These are phyloP conservation scores for Fagus sylvatica DNA, from an alignment of 306 rosid species.

Conservation along the genomic window DNA sequence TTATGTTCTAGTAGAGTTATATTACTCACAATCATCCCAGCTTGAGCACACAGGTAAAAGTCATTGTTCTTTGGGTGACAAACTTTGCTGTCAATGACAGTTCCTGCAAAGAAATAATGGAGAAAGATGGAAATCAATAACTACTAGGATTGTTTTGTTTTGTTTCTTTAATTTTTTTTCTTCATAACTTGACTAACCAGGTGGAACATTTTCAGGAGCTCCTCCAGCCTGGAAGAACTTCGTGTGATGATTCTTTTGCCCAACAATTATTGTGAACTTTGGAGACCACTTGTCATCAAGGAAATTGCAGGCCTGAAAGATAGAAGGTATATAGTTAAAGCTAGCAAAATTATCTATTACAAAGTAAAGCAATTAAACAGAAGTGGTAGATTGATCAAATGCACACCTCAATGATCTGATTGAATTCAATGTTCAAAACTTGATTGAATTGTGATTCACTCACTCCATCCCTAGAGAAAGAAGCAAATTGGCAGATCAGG, in stretches of 20 bases:
- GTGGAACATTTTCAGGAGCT: conserved; percentile 31
- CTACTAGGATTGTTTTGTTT: not conserved
- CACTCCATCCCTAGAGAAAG: conserved; percentile 42
- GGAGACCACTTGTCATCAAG: conserved; percentile 34
- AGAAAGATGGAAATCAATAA: not conserved
- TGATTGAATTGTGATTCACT: conserved; percentile 49
- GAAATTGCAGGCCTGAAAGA: conserved; percentile 36
- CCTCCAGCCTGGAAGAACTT: conserved; percentile 28
- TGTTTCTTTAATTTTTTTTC: not conserved
- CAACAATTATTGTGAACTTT: conserved; percentile 42
- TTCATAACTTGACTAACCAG: conserved; percentile 24
- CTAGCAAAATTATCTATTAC: not conserved
- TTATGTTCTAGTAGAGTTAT: not conserved
- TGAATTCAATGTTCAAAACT: conserved; percentile 34
- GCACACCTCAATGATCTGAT: conserved; percentile 38
- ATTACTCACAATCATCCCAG: conserved; percentile 38
- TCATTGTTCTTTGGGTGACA: conserved; percentile 41
- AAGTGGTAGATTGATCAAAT: not conserved
- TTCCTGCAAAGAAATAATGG: conserved; percentile 29
- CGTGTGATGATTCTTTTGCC: conserved; percentile 44
- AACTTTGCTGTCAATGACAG: conserved; percentile 31
- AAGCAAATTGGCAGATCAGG: not conserved
- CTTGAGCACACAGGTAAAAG: conserved; percentile 47
- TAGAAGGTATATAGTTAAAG: not conserved
- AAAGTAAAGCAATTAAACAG: not conserved